These are phyloP conservation scores for Eudorina sp. DNA, from an alignment of 139 green algal genomes.

Conservation along the genomic window DNA sequence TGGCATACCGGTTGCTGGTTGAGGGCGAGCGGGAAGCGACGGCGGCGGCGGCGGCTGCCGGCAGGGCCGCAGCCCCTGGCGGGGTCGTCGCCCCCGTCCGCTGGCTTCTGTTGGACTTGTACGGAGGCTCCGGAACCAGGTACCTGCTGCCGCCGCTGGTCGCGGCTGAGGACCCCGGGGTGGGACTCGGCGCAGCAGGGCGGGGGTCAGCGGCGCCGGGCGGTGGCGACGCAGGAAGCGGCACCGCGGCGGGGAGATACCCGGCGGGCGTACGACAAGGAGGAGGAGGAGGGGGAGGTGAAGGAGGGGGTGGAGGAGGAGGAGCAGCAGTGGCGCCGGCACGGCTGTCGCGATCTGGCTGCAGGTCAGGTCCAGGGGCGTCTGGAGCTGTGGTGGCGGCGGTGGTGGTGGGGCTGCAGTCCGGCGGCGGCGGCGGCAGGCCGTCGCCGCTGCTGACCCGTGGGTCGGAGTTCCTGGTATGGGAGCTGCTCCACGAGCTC, in stretches of 20 bases:
- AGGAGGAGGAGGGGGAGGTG: too few relatives aligned
- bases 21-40: neutral
- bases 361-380: neutral
- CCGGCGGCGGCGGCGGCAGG: neutral
- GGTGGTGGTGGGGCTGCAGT: slow-evolving; percentile 38
- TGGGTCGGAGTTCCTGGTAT: slow-evolving; percentile 27
- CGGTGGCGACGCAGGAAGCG: too few relatives aligned
- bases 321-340: too few relatives aligned
- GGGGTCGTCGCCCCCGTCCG: neutral
- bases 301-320: too few relatives aligned
- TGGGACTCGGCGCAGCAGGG: too few relatives aligned
- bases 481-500: slow-evolving; percentile 47
- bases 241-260: too few relatives aligned
- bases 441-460: neutral
- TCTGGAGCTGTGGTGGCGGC: neutral
- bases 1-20: neutral
- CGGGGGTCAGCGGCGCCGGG: too few relatives aligned
- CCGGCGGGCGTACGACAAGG: too few relatives aligned
- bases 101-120: slow-evolving; percentile 2
- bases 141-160: slow-evolving; percentile 34
- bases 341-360: too few relatives aligned
- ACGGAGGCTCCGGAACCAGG: slow-evolving; percentile 1
- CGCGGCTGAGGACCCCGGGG: too few relatives aligned
- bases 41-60: neutral
- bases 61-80: neutral